A percentile compares a stretch with the other conserved stretches of the same genome.
phyloP scores from a whole-genome alignment of 495 filamentous ascomycete genomes.

The Aspergillus hancockii region DNA sequence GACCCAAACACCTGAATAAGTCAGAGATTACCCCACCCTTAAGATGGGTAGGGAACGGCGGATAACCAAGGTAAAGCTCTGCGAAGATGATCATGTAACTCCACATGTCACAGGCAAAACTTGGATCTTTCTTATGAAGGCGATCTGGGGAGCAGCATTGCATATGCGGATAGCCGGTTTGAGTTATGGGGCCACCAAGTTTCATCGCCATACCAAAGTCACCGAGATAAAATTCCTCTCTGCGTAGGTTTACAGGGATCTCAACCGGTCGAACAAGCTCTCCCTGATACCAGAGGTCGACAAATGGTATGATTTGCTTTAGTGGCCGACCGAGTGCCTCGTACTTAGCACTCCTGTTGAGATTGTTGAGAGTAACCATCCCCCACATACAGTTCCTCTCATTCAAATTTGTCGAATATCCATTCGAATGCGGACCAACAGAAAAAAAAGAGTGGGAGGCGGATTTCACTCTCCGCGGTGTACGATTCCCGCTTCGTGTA shows the following conservation, averaged over 20 bases:
- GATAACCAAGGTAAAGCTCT: slow-evolving; percentile 25
- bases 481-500: slow-evolving; percentile 30
- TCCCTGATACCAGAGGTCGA: slow-evolving; percentile 16
- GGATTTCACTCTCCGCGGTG: slow-evolving; percentile 25
- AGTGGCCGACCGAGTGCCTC: slow-evolving; percentile 27
- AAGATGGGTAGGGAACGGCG: slow-evolving; percentile 2
- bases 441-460: background rate
- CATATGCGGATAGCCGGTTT: slow-evolving; percentile 19
- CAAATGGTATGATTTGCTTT: slow-evolving; percentile 18
- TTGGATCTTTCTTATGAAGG: slow-evolving; percentile 27
- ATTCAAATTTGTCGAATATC: slow-evolving; percentile 24
- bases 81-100: slow-evolving; percentile 35
- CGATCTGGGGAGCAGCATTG: slow-evolving; percentile 32
- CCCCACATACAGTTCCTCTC: slow-evolving; percentile 26
- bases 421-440: too few species aligned
- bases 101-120: slow-evolving; percentile 37
- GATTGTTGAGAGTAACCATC: slow-evolving; percentile 21
- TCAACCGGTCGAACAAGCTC: slow-evolving; percentile 24
- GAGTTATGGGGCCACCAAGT: slow-evolving; percentile 22
- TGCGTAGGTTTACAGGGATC: slow-evolving; percentile 21
- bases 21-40: slow-evolving; percentile 12
- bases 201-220: too few species aligned
- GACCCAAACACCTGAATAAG: slow-evolving; percentile 19
- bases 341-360: slow-evolving; percentile 26
- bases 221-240: slow-evolving; percentile 53